Percentiles rank a stretch among this genome's conserved stretches.
Evolutionary conservation across 306 rosid species (phyloP).

Genomic region (Vigna mungo): DNA sequence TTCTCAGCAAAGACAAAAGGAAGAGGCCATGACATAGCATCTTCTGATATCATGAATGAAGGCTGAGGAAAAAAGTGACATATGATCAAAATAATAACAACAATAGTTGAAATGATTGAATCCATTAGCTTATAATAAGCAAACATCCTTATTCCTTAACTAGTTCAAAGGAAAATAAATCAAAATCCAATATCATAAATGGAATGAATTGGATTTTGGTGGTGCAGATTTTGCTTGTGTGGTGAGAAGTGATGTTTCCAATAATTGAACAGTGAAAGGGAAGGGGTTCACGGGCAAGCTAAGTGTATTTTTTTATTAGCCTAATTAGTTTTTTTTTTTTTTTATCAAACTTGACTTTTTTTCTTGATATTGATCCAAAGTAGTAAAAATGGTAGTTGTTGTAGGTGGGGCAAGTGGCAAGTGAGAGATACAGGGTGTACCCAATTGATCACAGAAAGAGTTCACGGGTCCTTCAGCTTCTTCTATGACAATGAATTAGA

Average conservation of each 20-base stretch:
- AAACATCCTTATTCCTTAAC: constrained; percentile 24
- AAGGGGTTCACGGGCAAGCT: constrained; percentile 50
- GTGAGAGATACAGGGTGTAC: constrained; percentile 33
- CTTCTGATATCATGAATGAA: constrained; percentile 6
- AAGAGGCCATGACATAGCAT: constrained; percentile 22
- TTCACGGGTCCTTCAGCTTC: constrained; percentile 56
- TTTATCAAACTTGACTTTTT: constrained; percentile 27
- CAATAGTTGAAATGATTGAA: background rate
- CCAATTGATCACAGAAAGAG: constrained; percentile 47
- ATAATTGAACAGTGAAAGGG: constrained; percentile 45
- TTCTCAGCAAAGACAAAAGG: constrained; percentile 28
- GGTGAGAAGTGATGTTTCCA: constrained; percentile 15
- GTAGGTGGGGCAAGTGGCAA: constrained; percentile 45
- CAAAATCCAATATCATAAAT: constrained; percentile 28
- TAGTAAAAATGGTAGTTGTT: constrained; percentile 37
- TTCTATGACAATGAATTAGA: constrained; percentile 44
- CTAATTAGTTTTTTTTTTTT: background rate
- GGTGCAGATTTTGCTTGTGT: constrained; percentile 2
- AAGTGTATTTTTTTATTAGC: background rate
- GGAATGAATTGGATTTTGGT: constrained; percentile 29
- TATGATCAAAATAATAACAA: constrained; percentile 9
- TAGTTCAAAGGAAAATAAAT: constrained; percentile 3
- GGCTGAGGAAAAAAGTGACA: background rate
- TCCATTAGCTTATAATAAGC: constrained; percentile 18
- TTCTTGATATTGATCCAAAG: constrained; percentile 17